Percentiles rank a stretch among this genome's conserved stretches.
phyloP scores from a whole-genome alignment of 176 grass and related monocot species.

The Oryza rufipogon region DNA sequence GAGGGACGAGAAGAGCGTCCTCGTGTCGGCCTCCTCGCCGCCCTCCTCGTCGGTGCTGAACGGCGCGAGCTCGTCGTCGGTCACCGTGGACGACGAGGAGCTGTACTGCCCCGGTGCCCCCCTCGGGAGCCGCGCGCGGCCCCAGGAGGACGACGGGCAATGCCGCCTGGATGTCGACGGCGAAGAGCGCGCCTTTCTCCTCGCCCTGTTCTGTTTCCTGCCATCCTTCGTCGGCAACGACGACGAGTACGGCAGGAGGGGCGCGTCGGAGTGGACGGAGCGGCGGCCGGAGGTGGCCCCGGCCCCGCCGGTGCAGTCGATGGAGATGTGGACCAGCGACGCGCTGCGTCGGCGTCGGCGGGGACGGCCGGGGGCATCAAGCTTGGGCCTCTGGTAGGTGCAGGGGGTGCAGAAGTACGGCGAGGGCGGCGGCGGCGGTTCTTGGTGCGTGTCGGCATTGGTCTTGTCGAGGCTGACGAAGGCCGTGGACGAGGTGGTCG shows the following conservation, averaged over 20 bases:
- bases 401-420: slow-evolving; percentile 54
- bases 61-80: slow-evolving; percentile 51
- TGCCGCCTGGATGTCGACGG: slow-evolving; percentile 46
- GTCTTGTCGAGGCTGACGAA: slow-evolving; percentile 50
- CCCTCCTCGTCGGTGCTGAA: slow-evolving; percentile 50
- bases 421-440: slow-evolving; percentile 34
- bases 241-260: slow-evolving; percentile 20
- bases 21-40: slow-evolving; percentile 55
- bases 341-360: slow-evolving; percentile 32
- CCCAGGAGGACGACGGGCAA: slow-evolving; percentile 39
- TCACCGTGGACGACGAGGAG: slow-evolving; percentile 54
- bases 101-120: slow-evolving; percentile 28
- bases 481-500: slow-evolving; percentile 23
- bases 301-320: slow-evolving; percentile 47
- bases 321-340: slow-evolving; percentile 63
- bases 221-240: slow-evolving; percentile 11
- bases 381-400: slow-evolving; percentile 50
- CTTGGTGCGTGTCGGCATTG: slow-evolving; percentile 7
- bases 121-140: slow-evolving; percentile 29
- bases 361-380: not conserved
- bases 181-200: slow-evolving; percentile 36
- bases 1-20: slow-evolving; percentile 76
- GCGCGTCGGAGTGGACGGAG: slow-evolving; percentile 46
- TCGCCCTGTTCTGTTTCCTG: slow-evolving; percentile 33
- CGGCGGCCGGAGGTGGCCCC: slow-evolving; percentile 34